A percentile compares a stretch with the other conserved stretches of the same genome.
Evolutionary conservation across 352 stramenopile species (phyloP).

Genomic region (Pythium aristosporum): DNA sequence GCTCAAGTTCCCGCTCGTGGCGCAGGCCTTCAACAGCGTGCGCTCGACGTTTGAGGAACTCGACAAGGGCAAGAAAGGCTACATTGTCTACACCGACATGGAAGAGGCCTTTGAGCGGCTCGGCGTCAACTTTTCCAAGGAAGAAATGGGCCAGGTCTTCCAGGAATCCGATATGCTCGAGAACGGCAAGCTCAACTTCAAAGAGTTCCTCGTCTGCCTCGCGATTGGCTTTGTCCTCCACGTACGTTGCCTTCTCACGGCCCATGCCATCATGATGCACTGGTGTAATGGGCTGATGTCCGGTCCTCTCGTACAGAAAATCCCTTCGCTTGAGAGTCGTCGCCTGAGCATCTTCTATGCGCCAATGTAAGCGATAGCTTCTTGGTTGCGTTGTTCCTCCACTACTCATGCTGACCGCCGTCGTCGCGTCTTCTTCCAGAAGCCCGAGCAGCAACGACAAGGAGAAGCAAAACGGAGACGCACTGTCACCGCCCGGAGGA

Average conservation of each 20-base stretch:
- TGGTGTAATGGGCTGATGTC: not conserved
- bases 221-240: constrained; percentile 86
- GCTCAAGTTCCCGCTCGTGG: constrained; percentile 72
- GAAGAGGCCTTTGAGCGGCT: constrained; percentile 75
- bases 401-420: not conserved
- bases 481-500: not conserved
- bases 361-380: constrained; percentile 42
- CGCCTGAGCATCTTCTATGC: constrained; percentile 82
- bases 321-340: constrained; percentile 69
- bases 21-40: constrained; percentile 78
- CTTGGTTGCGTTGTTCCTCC: not conserved
- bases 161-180: constrained; percentile 85
- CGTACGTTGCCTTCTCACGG: constrained; percentile 30
- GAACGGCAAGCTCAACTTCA: constrained; percentile 78
- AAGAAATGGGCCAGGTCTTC: constrained; percentile 75
- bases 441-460: constrained; percentile 22
- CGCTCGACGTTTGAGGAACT: constrained; percentile 66
- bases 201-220: constrained; percentile 87
- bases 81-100: constrained; percentile 76
- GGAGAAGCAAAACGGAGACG: not conserved
- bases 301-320: constrained; percentile 41
- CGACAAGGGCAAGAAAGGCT: constrained; percentile 64
- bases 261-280: not conserved
- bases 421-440: constrained; percentile 1
- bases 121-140: constrained; percentile 65